Conservation (phyloP, 768 basidiomycete genomes). For the Termitomyces sp. region DNA sequence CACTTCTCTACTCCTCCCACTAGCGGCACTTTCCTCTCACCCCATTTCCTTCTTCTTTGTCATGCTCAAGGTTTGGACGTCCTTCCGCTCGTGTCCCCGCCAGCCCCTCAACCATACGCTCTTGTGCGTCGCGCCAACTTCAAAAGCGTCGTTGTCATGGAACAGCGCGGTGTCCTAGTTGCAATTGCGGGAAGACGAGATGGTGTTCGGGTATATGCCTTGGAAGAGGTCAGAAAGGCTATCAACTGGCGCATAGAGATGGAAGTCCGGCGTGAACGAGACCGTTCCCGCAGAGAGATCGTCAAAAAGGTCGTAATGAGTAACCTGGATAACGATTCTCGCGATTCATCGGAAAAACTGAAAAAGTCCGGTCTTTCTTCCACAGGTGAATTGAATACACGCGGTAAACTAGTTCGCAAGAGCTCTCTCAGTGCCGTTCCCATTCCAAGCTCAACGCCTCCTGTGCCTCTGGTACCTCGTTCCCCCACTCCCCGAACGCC, state of each 20-base stretch:
- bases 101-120: constrained; percentile 73
- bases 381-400: constrained; percentile 30
- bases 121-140: constrained; percentile 79
- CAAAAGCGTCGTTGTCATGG: constrained; percentile 89
- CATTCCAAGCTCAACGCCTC: constrained; percentile 22
- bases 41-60: constrained; percentile 80
- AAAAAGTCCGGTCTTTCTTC: constrained; percentile 47
- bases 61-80: constrained; percentile 87
- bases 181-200: constrained; percentile 85
- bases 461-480: constrained; percentile 36
- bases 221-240: constrained; percentile 82
- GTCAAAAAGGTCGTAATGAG: constrained; percentile 48
- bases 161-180: constrained; percentile 86
- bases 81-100: constrained; percentile 73
- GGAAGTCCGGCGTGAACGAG: constrained; percentile 71
- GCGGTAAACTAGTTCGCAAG: constrained; percentile 34
- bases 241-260: constrained; percentile 87
- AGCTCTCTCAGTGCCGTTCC: constrained; percentile 35
- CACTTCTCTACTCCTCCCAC: constrained; percentile 76
- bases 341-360: constrained; percentile 43
- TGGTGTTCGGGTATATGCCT: constrained; percentile 83
- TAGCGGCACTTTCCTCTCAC: constrained; percentile 76
- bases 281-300: constrained; percentile 65
- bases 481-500: constrained; percentile 35
- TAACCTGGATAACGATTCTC: constrained; percentile 29